A percentile compares a stretch with the other conserved stretches of the same genome.
Conservation (phyloP, 495 filamentous ascomycete genomes). For the Daldinia loculata region DNA sequence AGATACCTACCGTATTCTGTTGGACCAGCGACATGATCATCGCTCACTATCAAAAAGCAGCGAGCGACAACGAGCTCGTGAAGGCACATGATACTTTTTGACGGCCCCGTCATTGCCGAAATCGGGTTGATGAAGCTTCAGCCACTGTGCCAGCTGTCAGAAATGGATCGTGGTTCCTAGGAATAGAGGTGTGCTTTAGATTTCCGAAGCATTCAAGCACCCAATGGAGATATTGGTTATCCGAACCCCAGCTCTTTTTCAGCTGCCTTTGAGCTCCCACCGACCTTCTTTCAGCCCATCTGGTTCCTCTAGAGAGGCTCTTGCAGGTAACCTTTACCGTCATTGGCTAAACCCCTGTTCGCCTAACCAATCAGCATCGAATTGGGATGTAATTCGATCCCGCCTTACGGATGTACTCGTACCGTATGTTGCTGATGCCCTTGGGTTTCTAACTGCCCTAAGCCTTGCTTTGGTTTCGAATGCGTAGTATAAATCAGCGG, state of each 20-base stretch:
- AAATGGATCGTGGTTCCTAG: slow-evolving; percentile 18
- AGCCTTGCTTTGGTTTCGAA: slow-evolving; percentile 17
- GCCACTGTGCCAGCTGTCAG: slow-evolving; percentile 12
- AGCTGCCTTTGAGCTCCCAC: slow-evolving; percentile 36
- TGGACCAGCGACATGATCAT: slow-evolving; percentile 13
- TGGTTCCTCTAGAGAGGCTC: slow-evolving; percentile 30
- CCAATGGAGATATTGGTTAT: slow-evolving; percentile 43
- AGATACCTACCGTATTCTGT: neutral
- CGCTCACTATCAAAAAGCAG: slow-evolving; percentile 9
- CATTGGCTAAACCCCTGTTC: slow-evolving; percentile 36
- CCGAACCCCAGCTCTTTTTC: slow-evolving; percentile 42
- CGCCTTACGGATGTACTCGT: slow-evolving; percentile 30
- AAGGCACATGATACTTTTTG: slow-evolving; percentile 6
- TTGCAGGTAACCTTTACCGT: slow-evolving; percentile 45
- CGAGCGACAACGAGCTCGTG: slow-evolving; percentile 2
- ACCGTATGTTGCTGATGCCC: slow-evolving; percentile 11
- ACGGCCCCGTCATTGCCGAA: slow-evolving; percentile 6
- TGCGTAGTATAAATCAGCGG: slow-evolving; percentile 20
- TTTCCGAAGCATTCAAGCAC: slow-evolving; percentile 18
- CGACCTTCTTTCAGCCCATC: slow-evolving; percentile 42
- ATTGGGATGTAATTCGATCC: slow-evolving; percentile 24
- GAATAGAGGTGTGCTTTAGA: slow-evolving; percentile 12
- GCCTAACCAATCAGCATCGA: slow-evolving; percentile 35
- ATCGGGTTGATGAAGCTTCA: slow-evolving; percentile 1
- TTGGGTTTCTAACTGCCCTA: slow-evolving; percentile 12